These are phyloP conservation scores for Dissophora globulifera DNA, from an alignment of 192 early-diverging fungal species.

Conservation along the genomic window DNA sequence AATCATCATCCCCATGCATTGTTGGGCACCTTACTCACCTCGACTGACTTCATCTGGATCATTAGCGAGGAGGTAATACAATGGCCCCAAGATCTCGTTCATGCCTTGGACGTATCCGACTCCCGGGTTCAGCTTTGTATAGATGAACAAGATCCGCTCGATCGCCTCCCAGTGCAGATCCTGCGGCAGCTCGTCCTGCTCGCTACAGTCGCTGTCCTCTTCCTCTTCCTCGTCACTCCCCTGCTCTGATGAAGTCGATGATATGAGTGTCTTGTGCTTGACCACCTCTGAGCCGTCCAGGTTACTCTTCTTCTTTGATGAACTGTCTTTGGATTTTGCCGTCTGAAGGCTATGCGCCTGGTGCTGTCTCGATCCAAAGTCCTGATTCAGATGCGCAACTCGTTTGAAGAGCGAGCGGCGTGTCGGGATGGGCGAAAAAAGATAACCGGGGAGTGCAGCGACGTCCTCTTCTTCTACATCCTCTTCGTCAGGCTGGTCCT, in stretches of 20 bases:
- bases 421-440: constrained; percentile 55
- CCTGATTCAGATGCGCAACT: constrained; percentile 70
- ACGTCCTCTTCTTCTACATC: constrained; percentile 5
- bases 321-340: constrained; percentile 23
- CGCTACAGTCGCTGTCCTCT: constrained; percentile 7
- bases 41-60: constrained; percentile 57
- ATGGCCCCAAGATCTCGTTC: constrained; percentile 85
- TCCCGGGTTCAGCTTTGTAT: constrained; percentile 82
- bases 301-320: constrained; percentile 4
- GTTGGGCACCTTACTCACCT: constrained; percentile 15
- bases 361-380: constrained; percentile 65
- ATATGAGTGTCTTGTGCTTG: constrained; percentile 11
- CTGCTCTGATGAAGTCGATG: constrained; percentile 1
- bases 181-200: constrained; percentile 41
- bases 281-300: constrained; percentile 1
- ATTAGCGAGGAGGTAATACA: constrained; percentile 82
- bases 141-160: constrained; percentile 81
- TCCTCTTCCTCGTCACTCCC: too few species aligned
- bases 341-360: constrained; percentile 40
- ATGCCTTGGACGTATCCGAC: constrained; percentile 90
- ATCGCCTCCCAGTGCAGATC: constrained; percentile 85
- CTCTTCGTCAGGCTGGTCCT: constrained; percentile 11
- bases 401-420: constrained; percentile 71
- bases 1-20: background rate
- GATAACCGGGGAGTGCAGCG: constrained; percentile 24